phyloP scores from a whole-genome alignment of 1,284 basidiomycete species.

The Trichosporon ovoides region DNA sequence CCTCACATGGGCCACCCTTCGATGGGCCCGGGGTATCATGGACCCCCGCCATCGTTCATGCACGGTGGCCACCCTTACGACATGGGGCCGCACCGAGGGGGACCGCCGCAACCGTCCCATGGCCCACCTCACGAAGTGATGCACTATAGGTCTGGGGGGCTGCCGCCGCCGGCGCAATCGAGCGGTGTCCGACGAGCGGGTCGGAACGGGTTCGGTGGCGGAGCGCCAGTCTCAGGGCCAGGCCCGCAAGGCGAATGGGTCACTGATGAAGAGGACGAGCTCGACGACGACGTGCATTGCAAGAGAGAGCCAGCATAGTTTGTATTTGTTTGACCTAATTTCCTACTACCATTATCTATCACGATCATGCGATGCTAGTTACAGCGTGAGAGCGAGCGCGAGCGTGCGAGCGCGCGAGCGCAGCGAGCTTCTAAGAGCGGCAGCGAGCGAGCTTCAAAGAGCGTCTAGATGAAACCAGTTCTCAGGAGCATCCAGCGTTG shows the following conservation, averaged over 20 bases:
- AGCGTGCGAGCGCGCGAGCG: too few relatives aligned
- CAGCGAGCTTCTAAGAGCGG: too few relatives aligned
- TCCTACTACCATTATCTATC: background rate
- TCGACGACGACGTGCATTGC: conserved; percentile 16
- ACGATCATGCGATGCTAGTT: too few relatives aligned
- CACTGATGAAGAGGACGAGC: conserved; percentile 20
- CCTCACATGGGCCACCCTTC: conserved; percentile 2
- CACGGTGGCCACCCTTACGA: conserved; percentile 4
- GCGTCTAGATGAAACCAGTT: too few relatives aligned
- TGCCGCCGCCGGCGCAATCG: conserved; percentile 12
- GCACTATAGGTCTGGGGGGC: conserved; percentile 6
- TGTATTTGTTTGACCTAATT: background rate
- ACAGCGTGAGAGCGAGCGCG: too few relatives aligned
- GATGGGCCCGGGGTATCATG: conserved; percentile 2
- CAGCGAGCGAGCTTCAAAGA: too few relatives aligned
- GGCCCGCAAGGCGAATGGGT: conserved; percentile 8
- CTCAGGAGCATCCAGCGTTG: too few relatives aligned
- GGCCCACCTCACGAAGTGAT: conserved; percentile 12
- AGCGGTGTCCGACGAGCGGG: background rate
- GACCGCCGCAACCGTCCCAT: conserved; percentile 4
- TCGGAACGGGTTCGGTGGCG: background rate
- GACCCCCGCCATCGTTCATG: conserved; percentile 3
- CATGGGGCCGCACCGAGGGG: conserved; percentile 4
- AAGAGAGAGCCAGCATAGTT: background rate
- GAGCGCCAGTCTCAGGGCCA: background rate